Evolutionary conservation across 2,329 filamentous ascomycete genomes (phyloP), one percentile per base, ranked within the genome.

Genomic region (Pseudogymnoascus sp.): DNA sequence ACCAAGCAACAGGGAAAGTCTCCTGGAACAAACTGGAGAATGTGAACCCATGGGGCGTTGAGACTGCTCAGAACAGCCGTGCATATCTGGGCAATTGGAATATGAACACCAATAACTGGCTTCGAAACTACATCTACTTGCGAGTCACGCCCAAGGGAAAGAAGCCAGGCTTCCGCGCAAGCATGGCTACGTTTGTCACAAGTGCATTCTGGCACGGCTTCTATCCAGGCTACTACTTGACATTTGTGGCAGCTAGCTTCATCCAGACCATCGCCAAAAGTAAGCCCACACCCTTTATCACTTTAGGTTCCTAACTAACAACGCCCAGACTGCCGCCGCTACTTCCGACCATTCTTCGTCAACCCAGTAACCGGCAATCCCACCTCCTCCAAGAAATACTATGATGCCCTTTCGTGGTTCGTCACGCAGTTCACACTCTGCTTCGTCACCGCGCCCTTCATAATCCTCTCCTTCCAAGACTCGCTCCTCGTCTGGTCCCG

Each of bases 121-220:
- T 99, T 64, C 85, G 92, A 54, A 96, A 97, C 74, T 99, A 97
- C 71, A 82, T 99, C 67, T 99, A 97, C 72, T 81, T 99, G 57
- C 87, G 94, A 22, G 94, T 99, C 2, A 99, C 94, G 0, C 94
- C 94, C 0, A 89, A 89, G 68, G 94, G 94, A 60, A 94, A 92
- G 79, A 99, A 97, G 74, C 94, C 94, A 8, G 94, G 94, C 1
- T 99, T 99, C 78, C 83, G 92, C 63, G 94, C 94, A 58, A 97
- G 89, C 70, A 78, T 99, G 78, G 91, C 92, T 35, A 99, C 94
- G 0, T 99, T 99, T 72, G 84, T 86, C 6, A 97, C 94, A 18
- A 96, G 92, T 70, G 93, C 94, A 2, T 87, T 97, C 67, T 99
- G 94, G 94, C 94, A 99, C 71, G 94, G 94, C 30, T 99, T 99